Conservation (phyloP, 176 grass and related monocot species). For the Sorghum bicolor region Sorghum_bicolor_NCBIv3 NC_012879.2:1675001-1675500, state of each 20-base stretch:
- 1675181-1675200: not conserved
- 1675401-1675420: not conserved
- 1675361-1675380: not conserved
- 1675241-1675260: not conserved
- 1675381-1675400: not conserved
- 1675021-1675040: not conserved
- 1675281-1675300: not conserved
- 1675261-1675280: not conserved
- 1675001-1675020: not conserved
- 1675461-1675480: not conserved
- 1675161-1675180: no score
- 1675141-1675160: not conserved
- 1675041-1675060: not conserved
- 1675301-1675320: not conserved
- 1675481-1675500: not conserved
- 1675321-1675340: not conserved
- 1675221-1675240: not conserved
- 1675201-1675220: not conserved
- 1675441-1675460: slow-evolving; percentile 22
- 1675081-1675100: not conserved
- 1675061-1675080: not conserved
- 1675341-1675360: not conserved
- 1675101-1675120: not conserved
- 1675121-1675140: not conserved
- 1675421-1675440: slow-evolving; percentile 28